Base-by-base conservation (phyloP, 768 basidiomycete genomes). In the Boletus vermiculosoides region DNA sequence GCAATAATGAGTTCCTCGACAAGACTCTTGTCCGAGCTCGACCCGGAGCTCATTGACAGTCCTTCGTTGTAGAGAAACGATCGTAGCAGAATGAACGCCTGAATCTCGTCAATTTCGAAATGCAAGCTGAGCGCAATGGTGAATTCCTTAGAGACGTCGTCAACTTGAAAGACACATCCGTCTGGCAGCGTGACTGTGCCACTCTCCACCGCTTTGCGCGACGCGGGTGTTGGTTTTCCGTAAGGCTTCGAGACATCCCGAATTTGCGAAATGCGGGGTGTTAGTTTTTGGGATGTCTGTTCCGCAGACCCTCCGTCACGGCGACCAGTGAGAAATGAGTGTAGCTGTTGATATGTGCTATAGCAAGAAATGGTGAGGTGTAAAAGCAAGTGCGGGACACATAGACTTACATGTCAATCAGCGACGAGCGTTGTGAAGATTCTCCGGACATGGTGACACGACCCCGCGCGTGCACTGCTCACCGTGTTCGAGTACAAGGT, bases 1-100 rank as follows among this genome's bases (percentile, higher is more conserved):
- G 83, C 82, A 53, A 85, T 82, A 30, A 92, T 71, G 54, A 73
- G 70, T 25, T 71, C 70, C 20, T 73, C 68, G 22, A 73, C 59
- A 5, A 73, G 49, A 23, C 61, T 70, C 64, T 72, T 72, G 46
- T 74, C 72, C n/a, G 83, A 76, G 30, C 76, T 71, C 36, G 78
- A 70, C 44, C 76, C 78, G 0, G 80, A 73, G 22, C 69, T 72
- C 12, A 81, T 67, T 11, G 86, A 85, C 9, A 90, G 75, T 5
- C 88, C 89, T 68, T 87, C 82, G 67, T 92, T 88, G 73, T 88
- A 87, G 10, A 90, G 75, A 65, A 90, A 94, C 0, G 89, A 86
- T 13, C 87, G 84, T 22, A 92, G 75, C 6, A 95, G 78, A 5
- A 87, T 74, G 42, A 89, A 78, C 0, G 92, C 86, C n/a, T 88